Evolutionary conservation across 768 basidiomycete genomes (phyloP).

Genomic region (Naganishia vishniacii): DNA sequence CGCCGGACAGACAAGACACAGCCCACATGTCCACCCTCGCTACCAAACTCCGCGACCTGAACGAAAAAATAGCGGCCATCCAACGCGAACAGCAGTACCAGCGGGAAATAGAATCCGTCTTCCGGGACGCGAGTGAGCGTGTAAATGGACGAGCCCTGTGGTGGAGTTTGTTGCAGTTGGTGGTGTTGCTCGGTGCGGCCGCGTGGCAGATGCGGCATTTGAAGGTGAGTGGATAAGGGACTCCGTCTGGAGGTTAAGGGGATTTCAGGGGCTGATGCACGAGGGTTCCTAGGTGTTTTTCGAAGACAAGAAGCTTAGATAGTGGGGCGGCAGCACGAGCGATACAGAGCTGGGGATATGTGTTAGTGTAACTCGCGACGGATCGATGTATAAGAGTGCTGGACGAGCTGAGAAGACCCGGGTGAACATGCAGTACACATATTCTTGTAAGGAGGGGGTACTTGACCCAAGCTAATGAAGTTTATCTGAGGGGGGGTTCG

Average conservation of each 20-base stretch:
- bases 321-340: not conserved
- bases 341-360: too few species aligned
- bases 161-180: slow-evolving; percentile 85
- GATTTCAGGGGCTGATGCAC: too few species aligned
- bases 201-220: slow-evolving; percentile 90
- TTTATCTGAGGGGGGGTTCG: not conserved
- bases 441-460: too few species aligned
- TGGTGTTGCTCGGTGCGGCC: slow-evolving; percentile 75
- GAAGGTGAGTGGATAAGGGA: slow-evolving; percentile 56
- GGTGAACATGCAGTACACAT: too few species aligned
- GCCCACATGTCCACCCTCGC: slow-evolving; percentile 47
- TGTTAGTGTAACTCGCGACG: too few species aligned
- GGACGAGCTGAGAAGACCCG: too few species aligned
- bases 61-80: slow-evolving; percentile 86
- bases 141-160: slow-evolving; percentile 91
- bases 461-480: too few species aligned
- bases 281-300: slow-evolving; percentile 7
- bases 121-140: slow-evolving; percentile 75
- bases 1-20: slow-evolving; percentile 42
- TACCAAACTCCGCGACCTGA: slow-evolving; percentile 75
- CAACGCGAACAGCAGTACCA: slow-evolving; percentile 96
- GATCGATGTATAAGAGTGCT: too few species aligned
- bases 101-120: slow-evolving; percentile 87
- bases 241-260: not conserved
- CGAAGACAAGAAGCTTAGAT: slow-evolving; percentile 19